Conservation (phyloP, 352 stramenopile species). For the Phytophthora litchii region DNA sequence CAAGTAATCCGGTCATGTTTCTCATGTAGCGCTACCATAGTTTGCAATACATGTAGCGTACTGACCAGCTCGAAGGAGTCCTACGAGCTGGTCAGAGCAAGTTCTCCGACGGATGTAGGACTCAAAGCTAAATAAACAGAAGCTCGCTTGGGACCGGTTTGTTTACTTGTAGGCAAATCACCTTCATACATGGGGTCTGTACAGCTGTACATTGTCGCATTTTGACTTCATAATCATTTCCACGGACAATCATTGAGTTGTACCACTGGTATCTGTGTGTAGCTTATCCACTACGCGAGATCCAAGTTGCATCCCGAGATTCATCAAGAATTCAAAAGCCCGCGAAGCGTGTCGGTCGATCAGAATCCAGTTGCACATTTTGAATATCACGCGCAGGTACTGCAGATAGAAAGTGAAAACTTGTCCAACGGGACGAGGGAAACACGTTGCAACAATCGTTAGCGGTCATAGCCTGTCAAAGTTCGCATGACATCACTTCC, state of each 20-base stretch:
- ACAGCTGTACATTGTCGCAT: too few species aligned
- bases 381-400: conserved; percentile 8
- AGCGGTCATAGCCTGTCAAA: conserved; percentile 8
- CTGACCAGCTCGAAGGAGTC: background rate
- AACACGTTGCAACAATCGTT: conserved; percentile 3
- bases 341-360: background rate
- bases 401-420: conserved; percentile 1
- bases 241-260: background rate
- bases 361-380: background rate
- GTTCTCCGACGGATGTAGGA: too few species aligned
- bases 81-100: too few species aligned
- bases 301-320: conserved; percentile 14
- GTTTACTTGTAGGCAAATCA: background rate
- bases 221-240: conserved; percentile 4
- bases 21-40: too few species aligned
- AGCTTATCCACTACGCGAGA: too few species aligned
- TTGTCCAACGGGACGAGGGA: conserved; percentile 7
- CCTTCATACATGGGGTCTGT: too few species aligned
- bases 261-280: background rate
- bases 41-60: background rate
- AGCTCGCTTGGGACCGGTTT: too few species aligned
- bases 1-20: too few species aligned
- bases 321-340: conserved; percentile 8
- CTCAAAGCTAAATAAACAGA: too few species aligned
- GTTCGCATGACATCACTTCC: background rate